Evolutionary conservation across 1,139 yeast genomes (phyloP).

Genomic region (Maudiozyma humilis): DNA sequence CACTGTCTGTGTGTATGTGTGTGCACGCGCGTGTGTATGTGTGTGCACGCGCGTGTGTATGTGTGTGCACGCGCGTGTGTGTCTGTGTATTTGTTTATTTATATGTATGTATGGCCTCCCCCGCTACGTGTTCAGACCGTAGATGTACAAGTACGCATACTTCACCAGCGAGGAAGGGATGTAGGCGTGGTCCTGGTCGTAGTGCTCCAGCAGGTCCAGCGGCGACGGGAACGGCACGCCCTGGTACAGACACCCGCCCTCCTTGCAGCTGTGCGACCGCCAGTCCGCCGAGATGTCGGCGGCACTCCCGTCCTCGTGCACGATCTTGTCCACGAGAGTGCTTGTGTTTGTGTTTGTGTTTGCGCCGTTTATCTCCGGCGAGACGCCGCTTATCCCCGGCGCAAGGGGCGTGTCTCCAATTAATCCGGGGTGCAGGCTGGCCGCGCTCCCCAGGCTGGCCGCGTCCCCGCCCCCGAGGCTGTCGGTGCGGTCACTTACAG

Average conservation of each 20-base stretch:
- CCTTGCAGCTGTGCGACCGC: constrained; percentile 16
- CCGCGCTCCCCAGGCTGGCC: background rate
- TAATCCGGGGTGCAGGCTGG: too few relatives aligned
- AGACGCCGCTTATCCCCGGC: too few relatives aligned
- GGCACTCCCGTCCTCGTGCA: background rate
- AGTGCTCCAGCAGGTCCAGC: constrained; percentile 21
- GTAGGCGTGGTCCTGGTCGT: constrained; percentile 20
- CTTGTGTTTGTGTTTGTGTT: background rate
- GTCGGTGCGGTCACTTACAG: constrained; percentile 1
- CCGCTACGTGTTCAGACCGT: constrained; percentile 1
- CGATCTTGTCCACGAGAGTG: background rate
- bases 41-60: too few relatives aligned
- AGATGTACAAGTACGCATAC: constrained; percentile 14
- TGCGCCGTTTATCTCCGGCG: background rate
- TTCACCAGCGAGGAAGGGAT: constrained; percentile 22
- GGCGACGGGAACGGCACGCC: constrained; percentile 11
- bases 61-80: too few relatives aligned
- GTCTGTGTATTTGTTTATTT: too few relatives aligned
- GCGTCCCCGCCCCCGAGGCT: constrained; percentile 1
- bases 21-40: too few relatives aligned
- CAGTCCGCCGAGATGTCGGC: constrained; percentile 8
- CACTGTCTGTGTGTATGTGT: background rate
- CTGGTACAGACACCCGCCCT: constrained; percentile 8
- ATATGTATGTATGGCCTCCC: too few relatives aligned
- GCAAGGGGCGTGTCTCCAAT: too few relatives aligned